phyloP scores from a whole-genome alignment of 169 alveolate species.

The Plasmodium knowlesi region DNA sequence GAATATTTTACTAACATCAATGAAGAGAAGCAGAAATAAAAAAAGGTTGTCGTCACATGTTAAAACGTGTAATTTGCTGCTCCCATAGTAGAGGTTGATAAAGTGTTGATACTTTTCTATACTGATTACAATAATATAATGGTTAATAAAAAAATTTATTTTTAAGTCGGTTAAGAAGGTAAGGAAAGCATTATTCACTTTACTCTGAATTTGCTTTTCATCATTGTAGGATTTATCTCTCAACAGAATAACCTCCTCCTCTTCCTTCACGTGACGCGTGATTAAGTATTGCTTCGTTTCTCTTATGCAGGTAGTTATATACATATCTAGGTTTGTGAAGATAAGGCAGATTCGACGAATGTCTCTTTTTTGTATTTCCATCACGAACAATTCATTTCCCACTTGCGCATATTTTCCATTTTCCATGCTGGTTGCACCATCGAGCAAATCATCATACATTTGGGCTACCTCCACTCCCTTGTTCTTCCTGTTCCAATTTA shows the following conservation, averaged over 20 bases:
- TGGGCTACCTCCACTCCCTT: background rate
- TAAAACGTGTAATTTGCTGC: background rate
- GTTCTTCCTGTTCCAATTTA: conserved; percentile 12
- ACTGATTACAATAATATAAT: conserved; percentile 44
- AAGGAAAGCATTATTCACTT: conserved; percentile 31
- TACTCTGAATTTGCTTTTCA: background rate
- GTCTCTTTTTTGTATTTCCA: conserved; percentile 24
- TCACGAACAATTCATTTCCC: background rate
- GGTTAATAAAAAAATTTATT: conserved; percentile 55
- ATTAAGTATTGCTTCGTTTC: conserved; percentile 22
- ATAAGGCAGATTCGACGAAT: conserved; percentile 15
- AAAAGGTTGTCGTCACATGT: background rate
- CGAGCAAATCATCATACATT: conserved; percentile 6
- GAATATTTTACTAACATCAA: conserved; percentile 64
- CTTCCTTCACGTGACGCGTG: conserved; percentile 4
- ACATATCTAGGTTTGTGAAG: conserved; percentile 27
- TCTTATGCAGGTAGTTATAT: conserved; percentile 4
- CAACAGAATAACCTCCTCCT: background rate
- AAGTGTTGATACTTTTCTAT: conserved; percentile 38
- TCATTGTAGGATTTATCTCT: background rate
- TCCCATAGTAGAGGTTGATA: conserved; percentile 27
- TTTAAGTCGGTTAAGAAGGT: conserved; percentile 35
- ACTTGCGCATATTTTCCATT: background rate
- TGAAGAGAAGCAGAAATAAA: conserved; percentile 29
- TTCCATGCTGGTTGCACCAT: background rate